Conservation (phyloP, 208 protist genomes). For the Trypanosoma avium region DNA sequence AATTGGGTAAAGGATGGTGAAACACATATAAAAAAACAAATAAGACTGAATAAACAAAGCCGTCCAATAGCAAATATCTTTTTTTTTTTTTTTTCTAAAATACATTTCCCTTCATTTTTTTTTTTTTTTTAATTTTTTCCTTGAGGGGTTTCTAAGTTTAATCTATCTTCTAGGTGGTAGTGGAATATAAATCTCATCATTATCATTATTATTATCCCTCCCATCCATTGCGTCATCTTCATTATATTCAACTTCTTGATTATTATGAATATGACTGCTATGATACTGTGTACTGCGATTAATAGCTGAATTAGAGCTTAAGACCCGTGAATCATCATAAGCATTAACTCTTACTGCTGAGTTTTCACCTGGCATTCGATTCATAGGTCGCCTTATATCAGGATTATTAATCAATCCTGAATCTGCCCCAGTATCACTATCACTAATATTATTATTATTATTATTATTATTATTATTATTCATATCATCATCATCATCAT, state of each 20-base stretch:
- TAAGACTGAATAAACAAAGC: background rate
- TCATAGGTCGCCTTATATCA: too few species aligned
- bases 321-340: too few species aligned
- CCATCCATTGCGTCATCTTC: background rate
- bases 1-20: too few species aligned
- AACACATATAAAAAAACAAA: conserved; percentile 4
- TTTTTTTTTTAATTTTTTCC: background rate
- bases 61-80: background rate
- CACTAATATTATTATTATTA: background rate
- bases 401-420: too few species aligned
- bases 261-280: background rate
- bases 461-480: background rate
- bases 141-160: background rate
- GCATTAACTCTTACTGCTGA: too few species aligned
- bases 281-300: too few species aligned
- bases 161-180: background rate
- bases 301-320: too few species aligned
- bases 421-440: background rate
- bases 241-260: background rate
- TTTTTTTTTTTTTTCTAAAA: background rate
- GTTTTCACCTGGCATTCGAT: too few species aligned
- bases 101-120: too few species aligned
- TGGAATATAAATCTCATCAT: conserved; percentile 27
- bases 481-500: conserved; percentile 1
- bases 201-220: conserved; percentile 1